Conservation (phyloP, 225 moss, liverwort and hornwort genomes). For the Marchantia paleacea region DNA sequence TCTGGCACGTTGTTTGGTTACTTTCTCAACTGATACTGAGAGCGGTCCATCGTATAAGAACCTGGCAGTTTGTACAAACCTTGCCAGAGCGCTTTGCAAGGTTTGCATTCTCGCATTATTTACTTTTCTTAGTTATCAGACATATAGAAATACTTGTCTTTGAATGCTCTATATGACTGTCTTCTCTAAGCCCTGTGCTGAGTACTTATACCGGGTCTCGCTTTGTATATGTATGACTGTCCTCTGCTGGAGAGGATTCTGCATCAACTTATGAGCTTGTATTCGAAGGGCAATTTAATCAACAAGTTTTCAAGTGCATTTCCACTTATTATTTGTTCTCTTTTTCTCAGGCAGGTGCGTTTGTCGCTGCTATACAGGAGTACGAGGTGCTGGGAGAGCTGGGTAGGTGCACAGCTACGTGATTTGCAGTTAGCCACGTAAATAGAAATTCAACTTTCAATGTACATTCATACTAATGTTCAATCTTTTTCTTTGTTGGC, state of each 20-base stretch:
- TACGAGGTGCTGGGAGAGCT: constrained; percentile 59
- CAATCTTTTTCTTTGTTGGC: too few species aligned
- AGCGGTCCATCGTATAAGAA: constrained; percentile 29
- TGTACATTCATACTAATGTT: too few species aligned
- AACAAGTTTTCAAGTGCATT: neutral
- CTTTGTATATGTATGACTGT: neutral
- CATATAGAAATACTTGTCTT: neutral
- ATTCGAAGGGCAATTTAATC: neutral
- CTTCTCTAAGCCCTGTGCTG: too few species aligned
- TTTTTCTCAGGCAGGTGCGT: constrained; percentile 57
- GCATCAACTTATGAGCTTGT: neutral
- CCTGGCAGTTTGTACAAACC: constrained; percentile 64
- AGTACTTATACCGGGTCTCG: neutral
- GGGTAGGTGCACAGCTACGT: constrained; percentile 16
- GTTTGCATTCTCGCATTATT: constrained; percentile 23
- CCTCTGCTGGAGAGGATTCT: too few species aligned
- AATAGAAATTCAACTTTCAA: neutral
- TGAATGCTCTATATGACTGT: too few species aligned
- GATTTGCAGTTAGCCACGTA: neutral
- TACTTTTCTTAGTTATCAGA: neutral
- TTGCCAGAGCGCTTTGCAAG: constrained; percentile 86
- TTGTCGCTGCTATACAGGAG: constrained; percentile 58
- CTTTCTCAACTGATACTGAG: constrained; percentile 33
- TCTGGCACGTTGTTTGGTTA: constrained; percentile 51
- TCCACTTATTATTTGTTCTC: neutral